Evolutionary conservation across 164 flowering plant species (phyloP).

Genomic region (Santalum album): DNA sequence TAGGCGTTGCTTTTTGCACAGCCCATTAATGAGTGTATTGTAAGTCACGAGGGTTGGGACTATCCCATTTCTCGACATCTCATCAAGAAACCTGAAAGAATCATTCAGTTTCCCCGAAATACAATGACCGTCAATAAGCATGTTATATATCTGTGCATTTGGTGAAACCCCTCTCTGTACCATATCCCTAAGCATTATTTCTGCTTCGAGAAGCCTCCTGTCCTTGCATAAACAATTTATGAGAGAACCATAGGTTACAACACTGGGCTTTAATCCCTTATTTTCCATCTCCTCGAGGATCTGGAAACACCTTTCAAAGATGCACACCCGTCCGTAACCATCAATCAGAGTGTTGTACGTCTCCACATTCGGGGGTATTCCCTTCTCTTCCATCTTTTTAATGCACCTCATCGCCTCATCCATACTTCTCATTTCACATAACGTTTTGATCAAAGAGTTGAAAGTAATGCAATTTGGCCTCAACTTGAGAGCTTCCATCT

Average conservation of each 20-base stretch:
- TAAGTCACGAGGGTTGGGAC: constrained; percentile 59
- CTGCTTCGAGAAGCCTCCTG: constrained; percentile 54
- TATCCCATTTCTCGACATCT: constrained; percentile 33
- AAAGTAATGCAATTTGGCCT: constrained; percentile 38
- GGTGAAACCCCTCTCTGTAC: constrained; percentile 30
- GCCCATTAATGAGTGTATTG: constrained; percentile 55
- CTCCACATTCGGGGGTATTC: constrained; percentile 33
- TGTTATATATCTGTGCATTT: constrained; percentile 54
- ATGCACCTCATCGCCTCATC: constrained; percentile 50
- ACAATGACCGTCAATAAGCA: constrained; percentile 54
- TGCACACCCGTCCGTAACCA: constrained; percentile 44
- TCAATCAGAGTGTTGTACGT: constrained; percentile 55
- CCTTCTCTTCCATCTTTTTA: constrained; percentile 41
- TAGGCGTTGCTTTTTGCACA: constrained; percentile 39
- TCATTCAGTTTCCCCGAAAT: constrained; percentile 34
- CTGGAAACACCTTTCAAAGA: constrained; percentile 49
- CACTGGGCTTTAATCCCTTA: constrained; percentile 49
- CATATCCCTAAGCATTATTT: constrained; percentile 43
- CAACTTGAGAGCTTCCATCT: constrained; percentile 40
- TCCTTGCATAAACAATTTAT: constrained; percentile 59
- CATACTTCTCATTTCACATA: constrained; percentile 40
- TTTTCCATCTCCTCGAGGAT: constrained; percentile 59
- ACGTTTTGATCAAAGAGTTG: constrained; percentile 42
- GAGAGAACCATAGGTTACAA: constrained; percentile 52
- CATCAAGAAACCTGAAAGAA: constrained; percentile 37